These are phyloP conservation scores for Solanum verrucosum DNA, from an alignment of 257 asterid species.

Conservation along the genomic window DNA sequence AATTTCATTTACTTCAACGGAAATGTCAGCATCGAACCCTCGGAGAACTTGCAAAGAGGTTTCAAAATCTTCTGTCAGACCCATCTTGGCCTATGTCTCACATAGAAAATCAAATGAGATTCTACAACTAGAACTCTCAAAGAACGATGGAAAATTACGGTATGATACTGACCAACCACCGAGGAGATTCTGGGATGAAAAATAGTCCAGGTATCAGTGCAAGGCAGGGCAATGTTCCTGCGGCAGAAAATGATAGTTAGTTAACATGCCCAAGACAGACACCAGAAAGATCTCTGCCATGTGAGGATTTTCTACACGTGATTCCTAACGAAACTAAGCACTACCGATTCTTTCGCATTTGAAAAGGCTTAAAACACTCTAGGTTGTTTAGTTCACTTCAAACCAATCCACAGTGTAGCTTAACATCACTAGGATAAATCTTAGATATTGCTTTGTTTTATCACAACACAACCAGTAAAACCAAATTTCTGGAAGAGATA, in stretches of 20 bases:
- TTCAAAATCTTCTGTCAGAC: conserved; percentile 85
- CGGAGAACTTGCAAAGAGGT: conserved; percentile 92
- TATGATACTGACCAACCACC: conserved; percentile 88
- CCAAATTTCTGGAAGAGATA: neutral
- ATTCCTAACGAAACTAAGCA: neutral
- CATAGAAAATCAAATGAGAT: conserved; percentile 8
- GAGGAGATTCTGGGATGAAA: conserved; percentile 58
- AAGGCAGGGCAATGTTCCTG: conserved; percentile 15
- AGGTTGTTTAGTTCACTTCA: neutral
- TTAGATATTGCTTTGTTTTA: neutral
- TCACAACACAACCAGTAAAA: neutral
- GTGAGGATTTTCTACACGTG: neutral
- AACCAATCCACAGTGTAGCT: neutral
- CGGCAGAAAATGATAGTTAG: neutral
- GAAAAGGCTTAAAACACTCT: neutral
- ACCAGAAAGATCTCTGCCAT: neutral
- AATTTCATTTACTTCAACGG: conserved; percentile 77
- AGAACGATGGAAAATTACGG: neutral
- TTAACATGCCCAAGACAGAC: neutral
- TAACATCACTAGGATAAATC: neutral
- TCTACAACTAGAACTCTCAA: neutral
- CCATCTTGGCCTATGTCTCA: conserved; percentile 81
- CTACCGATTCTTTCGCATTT: neutral
- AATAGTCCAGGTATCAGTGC: conserved; percentile 33
- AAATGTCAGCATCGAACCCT: conserved; percentile 88